These are phyloP conservation scores for Candida ortonii DNA, from an alignment of 805 yeast species.

Conservation along the genomic window DNA sequence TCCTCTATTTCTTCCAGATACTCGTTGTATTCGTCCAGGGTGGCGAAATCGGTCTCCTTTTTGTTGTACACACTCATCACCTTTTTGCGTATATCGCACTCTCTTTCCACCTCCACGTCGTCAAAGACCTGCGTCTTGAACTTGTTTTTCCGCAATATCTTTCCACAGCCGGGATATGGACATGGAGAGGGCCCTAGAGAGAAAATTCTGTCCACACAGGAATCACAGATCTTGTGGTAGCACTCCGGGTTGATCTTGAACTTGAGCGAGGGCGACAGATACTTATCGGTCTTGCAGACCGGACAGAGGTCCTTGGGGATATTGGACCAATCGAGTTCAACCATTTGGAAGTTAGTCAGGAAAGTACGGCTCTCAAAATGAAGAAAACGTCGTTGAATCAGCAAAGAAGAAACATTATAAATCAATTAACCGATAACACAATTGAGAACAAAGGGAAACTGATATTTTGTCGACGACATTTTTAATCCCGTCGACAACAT, in stretches of 20 bases:
- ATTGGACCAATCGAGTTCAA: constrained; percentile 34
- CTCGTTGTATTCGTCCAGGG: constrained; percentile 59
- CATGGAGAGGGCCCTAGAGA: constrained; percentile 95
- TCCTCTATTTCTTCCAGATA: constrained; percentile 85
- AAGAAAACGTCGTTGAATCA: too few species aligned
- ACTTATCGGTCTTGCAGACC: constrained; percentile 92
- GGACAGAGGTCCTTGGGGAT: constrained; percentile 68
- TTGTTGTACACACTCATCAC: constrained; percentile 78
- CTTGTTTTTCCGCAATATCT: constrained; percentile 78
- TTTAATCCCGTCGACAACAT: too few species aligned
- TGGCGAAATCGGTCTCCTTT: constrained; percentile 66
- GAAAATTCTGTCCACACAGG: constrained; percentile 94
- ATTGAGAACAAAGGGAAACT: too few species aligned
- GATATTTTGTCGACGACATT: not conserved
- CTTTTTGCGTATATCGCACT: constrained; percentile 83
- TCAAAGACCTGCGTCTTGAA: constrained; percentile 93
- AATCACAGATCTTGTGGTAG: constrained; percentile 94
- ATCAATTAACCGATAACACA: too few species aligned
- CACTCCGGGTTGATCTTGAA: constrained; percentile 96
- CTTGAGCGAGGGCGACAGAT: constrained; percentile 87
- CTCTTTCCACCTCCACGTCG: constrained; percentile 85
- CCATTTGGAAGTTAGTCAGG: too few species aligned
- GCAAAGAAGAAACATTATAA: too few species aligned
- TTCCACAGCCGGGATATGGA: constrained; percentile 89
- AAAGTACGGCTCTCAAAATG: too few species aligned